Base-by-base conservation (phyloP, 2,329 filamentous ascomycete species). In the Dactylellina sp. region DNA sequence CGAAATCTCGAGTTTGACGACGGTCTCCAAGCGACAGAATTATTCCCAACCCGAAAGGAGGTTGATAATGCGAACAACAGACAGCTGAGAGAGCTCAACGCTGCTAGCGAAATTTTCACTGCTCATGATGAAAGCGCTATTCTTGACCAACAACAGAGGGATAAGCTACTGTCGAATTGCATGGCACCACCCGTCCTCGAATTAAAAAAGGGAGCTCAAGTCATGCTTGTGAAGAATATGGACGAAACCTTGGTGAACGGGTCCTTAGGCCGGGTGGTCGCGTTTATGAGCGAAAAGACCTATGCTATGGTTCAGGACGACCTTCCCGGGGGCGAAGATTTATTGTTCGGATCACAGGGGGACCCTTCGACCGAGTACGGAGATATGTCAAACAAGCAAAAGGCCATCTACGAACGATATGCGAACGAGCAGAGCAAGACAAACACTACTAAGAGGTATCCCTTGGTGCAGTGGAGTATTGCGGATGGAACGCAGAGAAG, bases 181-280 rank as follows among this genome's bases (percentile, higher is more conserved):
- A 97, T 99, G 91, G 93, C 95, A 0, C 93, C 95, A 0, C 89
- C 90, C 77, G 80, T 82, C 0, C 87, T 99, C 18, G 88, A 91
- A 35, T 83, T 99, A 28, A 98, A 97, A 81, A 89, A 95, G 75
- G 92, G 93, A 7, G 92, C 95, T 0, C 96, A 99, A 80, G 96
- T 99, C 47, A 99, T 99, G 95, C 84, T 99, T n/a, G 97, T 99
- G 84, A 99, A 99, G 81, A 99, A 99, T 78, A 89, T 98, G 82
- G 95, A 99, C 79, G 92, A 97, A 40, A 89, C 88, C 0, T 85
- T 99, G 0, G 95, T 98, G 77, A 99, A 99, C 79, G 95, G 95
- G 2, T 96, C 94, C 0, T 85, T 99, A 7, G 95, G 95, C 22
- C 93, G 91, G 75, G 90, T 99, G 2, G 85, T 89, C 11, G 88